Conservation (phyloP, 1,139 yeast genomes). For the Suhomyces choctaworum region DNA sequence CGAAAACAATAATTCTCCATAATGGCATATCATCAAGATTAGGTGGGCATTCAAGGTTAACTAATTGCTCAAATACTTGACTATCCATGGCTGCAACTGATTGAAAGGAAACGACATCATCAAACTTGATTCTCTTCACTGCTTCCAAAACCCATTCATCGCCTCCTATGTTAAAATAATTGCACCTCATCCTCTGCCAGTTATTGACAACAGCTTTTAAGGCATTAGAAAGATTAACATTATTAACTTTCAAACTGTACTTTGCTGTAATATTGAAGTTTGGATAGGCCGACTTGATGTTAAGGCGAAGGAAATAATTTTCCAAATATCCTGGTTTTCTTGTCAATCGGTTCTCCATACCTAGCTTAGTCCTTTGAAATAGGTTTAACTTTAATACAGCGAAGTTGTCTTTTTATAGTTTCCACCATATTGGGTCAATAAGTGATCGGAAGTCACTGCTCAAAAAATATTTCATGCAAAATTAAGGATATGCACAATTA, state of each 20-base stretch:
- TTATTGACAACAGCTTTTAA: slow-evolving; percentile 22
- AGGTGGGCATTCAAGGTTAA: slow-evolving; percentile 18
- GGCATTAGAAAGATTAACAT: slow-evolving; percentile 24
- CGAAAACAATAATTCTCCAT: slow-evolving; percentile 29
- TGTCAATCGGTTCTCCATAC: too few relatives aligned
- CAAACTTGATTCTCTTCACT: slow-evolving; percentile 22
- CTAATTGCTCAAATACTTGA: slow-evolving; percentile 18
- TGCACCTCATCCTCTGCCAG: slow-evolving; percentile 25
- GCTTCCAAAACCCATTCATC: slow-evolving; percentile 21
- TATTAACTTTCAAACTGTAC: slow-evolving; percentile 20
- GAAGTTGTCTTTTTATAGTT: too few relatives aligned
- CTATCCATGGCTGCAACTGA: slow-evolving; percentile 18
- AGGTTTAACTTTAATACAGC: too few relatives aligned
- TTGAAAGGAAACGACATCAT: slow-evolving; percentile 26
- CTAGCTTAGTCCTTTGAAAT: too few relatives aligned
- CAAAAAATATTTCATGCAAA: too few relatives aligned
- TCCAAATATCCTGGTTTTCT: slow-evolving; percentile 5
- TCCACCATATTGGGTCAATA: too few relatives aligned
- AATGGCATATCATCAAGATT: slow-evolving; percentile 22
- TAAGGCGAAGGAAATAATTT: slow-evolving; percentile 28
- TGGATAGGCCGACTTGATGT: slow-evolving; percentile 23
- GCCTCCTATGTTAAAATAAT: slow-evolving; percentile 18
- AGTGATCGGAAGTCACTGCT: too few relatives aligned
- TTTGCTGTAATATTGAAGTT: slow-evolving; percentile 31
- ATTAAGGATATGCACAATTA: too few relatives aligned